These are phyloP conservation scores for Nakazawaea ambrosiae DNA, from an alignment of 805 yeast genomes.

Conservation along the genomic window DNA sequence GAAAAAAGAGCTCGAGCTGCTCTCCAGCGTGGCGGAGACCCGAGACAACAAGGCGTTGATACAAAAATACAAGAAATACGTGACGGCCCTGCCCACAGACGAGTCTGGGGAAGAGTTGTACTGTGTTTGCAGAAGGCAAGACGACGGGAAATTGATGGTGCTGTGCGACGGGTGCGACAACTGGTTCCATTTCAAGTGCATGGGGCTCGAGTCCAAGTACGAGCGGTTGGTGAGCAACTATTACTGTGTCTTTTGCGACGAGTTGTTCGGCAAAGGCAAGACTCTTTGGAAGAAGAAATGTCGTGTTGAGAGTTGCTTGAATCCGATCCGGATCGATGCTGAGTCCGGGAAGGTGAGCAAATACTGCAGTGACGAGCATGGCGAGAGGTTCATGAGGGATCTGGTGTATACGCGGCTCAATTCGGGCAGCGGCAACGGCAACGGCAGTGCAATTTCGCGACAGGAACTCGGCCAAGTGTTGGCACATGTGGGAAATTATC, in stretches of 20 bases:
- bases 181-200: constrained; percentile 86
- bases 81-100: constrained; percentile 31
- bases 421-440: background rate
- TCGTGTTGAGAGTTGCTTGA: constrained; percentile 47
- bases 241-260: constrained; percentile 68
- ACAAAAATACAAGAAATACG: constrained; percentile 21
- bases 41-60: constrained; percentile 16
- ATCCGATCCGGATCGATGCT: constrained; percentile 35
- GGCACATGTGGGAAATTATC: constrained; percentile 13
- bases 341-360: constrained; percentile 38
- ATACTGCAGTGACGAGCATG: constrained; percentile 74
- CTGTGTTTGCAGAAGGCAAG: constrained; percentile 75
- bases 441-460: constrained; percentile 7
- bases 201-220: constrained; percentile 46
- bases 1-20: background rate
- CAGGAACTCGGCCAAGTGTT: constrained; percentile 14
- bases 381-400: constrained; percentile 34
- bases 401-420: background rate
- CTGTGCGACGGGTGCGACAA: constrained; percentile 93
- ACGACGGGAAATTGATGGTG: constrained; percentile 81
- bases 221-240: constrained; percentile 54
- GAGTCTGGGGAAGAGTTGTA: constrained; percentile 55
- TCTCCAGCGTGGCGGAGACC: constrained; percentile 1
- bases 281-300: constrained; percentile 78
- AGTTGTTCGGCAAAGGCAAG: constrained; percentile 34